Conservation (phyloP, 768 basidiomycete species). For the Zangia roseola region DNA sequence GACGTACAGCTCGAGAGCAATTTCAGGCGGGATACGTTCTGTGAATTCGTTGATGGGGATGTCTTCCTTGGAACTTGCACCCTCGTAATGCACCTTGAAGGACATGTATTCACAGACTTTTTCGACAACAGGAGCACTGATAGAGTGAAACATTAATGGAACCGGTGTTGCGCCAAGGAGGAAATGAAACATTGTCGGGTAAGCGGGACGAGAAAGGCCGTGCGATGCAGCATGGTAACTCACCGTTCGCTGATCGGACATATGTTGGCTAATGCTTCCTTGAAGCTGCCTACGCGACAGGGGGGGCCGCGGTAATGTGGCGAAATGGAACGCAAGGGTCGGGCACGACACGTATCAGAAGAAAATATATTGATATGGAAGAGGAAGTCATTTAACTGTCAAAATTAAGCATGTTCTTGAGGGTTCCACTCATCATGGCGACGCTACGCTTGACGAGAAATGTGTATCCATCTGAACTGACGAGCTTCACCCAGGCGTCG, state of each 20-base stretch:
- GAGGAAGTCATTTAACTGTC: conserved; percentile 47
- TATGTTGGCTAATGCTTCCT: conserved; percentile 69
- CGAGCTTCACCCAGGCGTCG: conserved; percentile 72
- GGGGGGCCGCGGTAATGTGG: conserved; percentile 8
- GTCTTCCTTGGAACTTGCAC: conserved; percentile 70
- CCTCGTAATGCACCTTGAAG: conserved; percentile 79
- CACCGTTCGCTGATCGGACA: conserved; percentile 74
- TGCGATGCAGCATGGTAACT: conserved; percentile 13
- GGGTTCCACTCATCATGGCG: conserved; percentile 75
- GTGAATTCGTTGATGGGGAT: conserved; percentile 72
- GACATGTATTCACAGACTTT: conserved; percentile 89
- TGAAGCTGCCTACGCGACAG: conserved; percentile 56
- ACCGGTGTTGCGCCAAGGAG: background rate
- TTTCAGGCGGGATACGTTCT: conserved; percentile 83
- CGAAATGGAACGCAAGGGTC: conserved; percentile 8
- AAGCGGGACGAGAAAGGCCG: background rate
- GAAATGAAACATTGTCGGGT: background rate
- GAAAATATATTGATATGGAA: conserved; percentile 7
- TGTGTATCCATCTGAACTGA: conserved; percentile 76
- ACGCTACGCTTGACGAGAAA: conserved; percentile 77
- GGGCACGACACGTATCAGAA: conserved; percentile 7
- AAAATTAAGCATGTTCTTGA: conserved; percentile 76
- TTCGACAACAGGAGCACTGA: conserved; percentile 71
- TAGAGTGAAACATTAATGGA: background rate
- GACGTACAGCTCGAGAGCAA: conserved; percentile 86